phyloP scores from a whole-genome alignment of 352 stramenopile genomes.

The Plasmopara viticola region DNA sequence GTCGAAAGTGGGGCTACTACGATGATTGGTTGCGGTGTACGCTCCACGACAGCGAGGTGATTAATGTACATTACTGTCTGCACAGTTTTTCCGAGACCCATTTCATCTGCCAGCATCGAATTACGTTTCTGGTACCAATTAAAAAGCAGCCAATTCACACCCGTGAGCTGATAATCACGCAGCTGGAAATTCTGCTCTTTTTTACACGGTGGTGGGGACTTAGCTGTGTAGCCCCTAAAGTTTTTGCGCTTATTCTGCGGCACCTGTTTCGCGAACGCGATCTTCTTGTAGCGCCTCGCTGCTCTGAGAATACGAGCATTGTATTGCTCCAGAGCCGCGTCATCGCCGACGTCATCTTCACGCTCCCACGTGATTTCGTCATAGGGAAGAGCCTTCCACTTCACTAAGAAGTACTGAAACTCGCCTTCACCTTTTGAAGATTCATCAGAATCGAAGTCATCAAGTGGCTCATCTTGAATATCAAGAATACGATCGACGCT shows the following conservation, averaged over 20 bases:
- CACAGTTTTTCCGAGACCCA: slow-evolving; percentile 94
- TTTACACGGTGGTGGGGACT: slow-evolving; percentile 51
- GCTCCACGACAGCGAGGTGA: slow-evolving; percentile 93
- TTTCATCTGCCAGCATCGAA: slow-evolving; percentile 99
- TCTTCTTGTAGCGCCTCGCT: slow-evolving; percentile 43
- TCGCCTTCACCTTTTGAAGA: slow-evolving; percentile 28
- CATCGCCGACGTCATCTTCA: slow-evolving; percentile 91
- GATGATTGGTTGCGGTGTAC: slow-evolving; percentile 93
- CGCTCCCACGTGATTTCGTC: slow-evolving; percentile 98
- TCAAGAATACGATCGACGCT: slow-evolving; percentile 87
- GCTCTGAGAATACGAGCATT: slow-evolving; percentile 52
- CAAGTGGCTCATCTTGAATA: slow-evolving; percentile 65
- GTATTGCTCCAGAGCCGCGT: slow-evolving; percentile 78
- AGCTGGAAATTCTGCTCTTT: slow-evolving; percentile 73
- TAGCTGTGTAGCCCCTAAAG: slow-evolving; percentile 65
- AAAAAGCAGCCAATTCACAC: slow-evolving; percentile 99
- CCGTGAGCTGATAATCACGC: slow-evolving; percentile 98
- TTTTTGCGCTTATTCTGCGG: slow-evolving; percentile 51
- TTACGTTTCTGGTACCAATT: slow-evolving; percentile 98
- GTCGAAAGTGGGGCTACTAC: slow-evolving; percentile 97
- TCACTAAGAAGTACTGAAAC: slow-evolving; percentile 95
- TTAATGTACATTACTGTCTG: slow-evolving; percentile 95
- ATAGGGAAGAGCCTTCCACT: slow-evolving; percentile 98
- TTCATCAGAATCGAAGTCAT: slow-evolving; percentile 58
- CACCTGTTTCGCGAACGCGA: slow-evolving; percentile 28